Evolutionary conservation across 306 rosid species (phyloP), one percentile per base, ranked within the genome.

Genomic region (Hippophae gyantsensis): DNA sequence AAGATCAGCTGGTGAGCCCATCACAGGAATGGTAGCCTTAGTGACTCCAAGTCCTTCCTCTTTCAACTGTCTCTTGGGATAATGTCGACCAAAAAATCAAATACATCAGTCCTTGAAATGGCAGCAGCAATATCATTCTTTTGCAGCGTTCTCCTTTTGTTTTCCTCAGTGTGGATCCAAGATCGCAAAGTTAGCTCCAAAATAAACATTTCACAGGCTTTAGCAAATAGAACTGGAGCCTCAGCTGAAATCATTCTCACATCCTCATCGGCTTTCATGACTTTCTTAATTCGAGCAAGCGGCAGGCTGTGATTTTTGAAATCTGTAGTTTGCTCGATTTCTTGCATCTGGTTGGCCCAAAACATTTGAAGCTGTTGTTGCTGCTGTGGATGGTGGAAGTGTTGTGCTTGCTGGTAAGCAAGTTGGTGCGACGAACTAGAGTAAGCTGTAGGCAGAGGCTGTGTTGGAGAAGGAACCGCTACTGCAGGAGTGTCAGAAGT

Each of bases 261-360:
- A 66, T 87, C 95, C 83, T 82, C 93, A 69, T 87, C 95, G 11
- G 87, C 94, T 75, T 80, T 88, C 96, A 88, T 85, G 41, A 88
- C 85, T 61, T 76, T 88, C 66, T 80, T 88, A 14, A 88, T 88
- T 43, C 90, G 79, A 43, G 84, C 86, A 52, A 85, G 82, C 0
- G 96, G 96, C 7, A 88, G 72, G 60, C 76, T 82, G 58, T 80
- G 89, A 60, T 76, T 85, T 77, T 78, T 82, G 60, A 88, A 88
- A 80, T 81, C 89, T 13, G 68, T 27, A 42, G 87, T 77, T 63
- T 82, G 82, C 65, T 80, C 81, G 13, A 88, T 74, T 67, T 85
- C 94, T 70, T 85, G 94, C 87, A 80, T 70, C 78, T 88, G 96
- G 78, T 76, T 77, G 1, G 79, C 73, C 96, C 96, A 88, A 46